Conservation (phyloP, 306 rosid genomes). For the Lathyrus aphaca region DNA sequence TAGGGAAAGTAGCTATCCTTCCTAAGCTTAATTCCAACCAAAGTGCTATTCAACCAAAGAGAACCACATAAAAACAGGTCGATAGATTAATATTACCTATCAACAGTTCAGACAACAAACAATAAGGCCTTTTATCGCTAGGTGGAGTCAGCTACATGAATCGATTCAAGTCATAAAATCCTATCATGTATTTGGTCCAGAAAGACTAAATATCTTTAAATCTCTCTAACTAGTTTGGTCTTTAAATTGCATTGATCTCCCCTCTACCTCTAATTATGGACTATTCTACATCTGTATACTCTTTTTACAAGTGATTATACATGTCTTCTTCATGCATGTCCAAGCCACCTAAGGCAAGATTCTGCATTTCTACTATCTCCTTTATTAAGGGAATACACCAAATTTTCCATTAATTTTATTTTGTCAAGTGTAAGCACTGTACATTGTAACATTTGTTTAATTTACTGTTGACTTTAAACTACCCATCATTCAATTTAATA, state of each 20-base stretch:
- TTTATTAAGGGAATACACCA: not conserved
- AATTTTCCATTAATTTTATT: not conserved
- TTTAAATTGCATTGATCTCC: not conserved
- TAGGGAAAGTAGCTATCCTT: constrained; percentile 7
- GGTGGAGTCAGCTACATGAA: not conserved
- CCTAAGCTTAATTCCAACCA: not conserved
- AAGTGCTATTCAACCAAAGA: constrained; percentile 21
- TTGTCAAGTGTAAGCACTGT: not conserved
- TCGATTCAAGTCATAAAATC: not conserved
- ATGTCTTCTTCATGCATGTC: not conserved
- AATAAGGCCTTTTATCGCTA: not conserved
- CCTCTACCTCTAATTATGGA: constrained; percentile 7
- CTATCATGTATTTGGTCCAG: not conserved
- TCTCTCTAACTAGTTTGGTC: not conserved
- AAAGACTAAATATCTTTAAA: not conserved
- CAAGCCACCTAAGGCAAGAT: not conserved
- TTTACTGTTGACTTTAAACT: not conserved
- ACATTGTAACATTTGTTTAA: not conserved
- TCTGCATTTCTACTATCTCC: not conserved
- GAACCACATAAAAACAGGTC: constrained; percentile 19
- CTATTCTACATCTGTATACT: constrained; percentile 1
- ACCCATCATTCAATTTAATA: not conserved
- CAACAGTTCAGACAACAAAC: not conserved
- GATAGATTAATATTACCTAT: not conserved
- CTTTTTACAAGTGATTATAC: not conserved